Percentiles rank a stretch among this genome's conserved stretches.
phyloP scores from a whole-genome alignment of 352 stramenopile species.

The Elongisporangium undulatum region DNA sequence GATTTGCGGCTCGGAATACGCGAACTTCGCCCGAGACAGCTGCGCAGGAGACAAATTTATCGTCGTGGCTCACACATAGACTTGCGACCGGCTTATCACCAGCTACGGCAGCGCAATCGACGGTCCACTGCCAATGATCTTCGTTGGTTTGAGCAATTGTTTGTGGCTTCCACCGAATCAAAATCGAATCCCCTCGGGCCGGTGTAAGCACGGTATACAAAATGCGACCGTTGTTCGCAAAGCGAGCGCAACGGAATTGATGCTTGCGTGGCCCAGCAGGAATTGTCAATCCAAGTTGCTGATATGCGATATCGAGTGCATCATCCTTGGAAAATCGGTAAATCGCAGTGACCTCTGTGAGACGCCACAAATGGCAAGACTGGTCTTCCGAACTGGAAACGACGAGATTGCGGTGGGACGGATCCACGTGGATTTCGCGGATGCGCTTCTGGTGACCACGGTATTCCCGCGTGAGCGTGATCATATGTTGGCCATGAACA shows the following conservation, averaged over 20 bases:
- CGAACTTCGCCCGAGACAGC: conserved; percentile 72
- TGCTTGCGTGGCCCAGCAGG: conserved; percentile 51
- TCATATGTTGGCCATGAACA: conserved; percentile 37
- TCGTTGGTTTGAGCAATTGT: conserved; percentile 67
- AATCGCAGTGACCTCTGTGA: conserved; percentile 57
- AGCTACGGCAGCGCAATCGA: conserved; percentile 45
- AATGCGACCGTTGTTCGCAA: conserved; percentile 56
- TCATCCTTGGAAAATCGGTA: conserved; percentile 79
- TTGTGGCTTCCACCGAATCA: conserved; percentile 76
- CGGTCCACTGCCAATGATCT: conserved; percentile 65
- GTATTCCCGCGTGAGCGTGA: conserved; percentile 74
- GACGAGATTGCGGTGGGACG: conserved; percentile 75
- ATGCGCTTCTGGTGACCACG: conserved; percentile 75
- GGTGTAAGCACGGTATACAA: conserved; percentile 77
- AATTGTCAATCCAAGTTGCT: conserved; percentile 41
- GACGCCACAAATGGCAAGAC: conserved; percentile 75
- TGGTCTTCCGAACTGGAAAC: conserved; percentile 75
- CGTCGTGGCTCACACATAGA: conserved; percentile 71
- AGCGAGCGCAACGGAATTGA: conserved; percentile 77
- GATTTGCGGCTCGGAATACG: conserved; percentile 40
- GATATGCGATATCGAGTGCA: conserved; percentile 54
- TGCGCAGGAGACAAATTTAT: conserved; percentile 63
- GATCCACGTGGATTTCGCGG: conserved; percentile 74
- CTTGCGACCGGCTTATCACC: conserved; percentile 72
- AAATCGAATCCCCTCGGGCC: conserved; percentile 66